Evolutionary conservation across 306 rosid genomes (phyloP).

Genomic region (Castanea crenata): DNA sequence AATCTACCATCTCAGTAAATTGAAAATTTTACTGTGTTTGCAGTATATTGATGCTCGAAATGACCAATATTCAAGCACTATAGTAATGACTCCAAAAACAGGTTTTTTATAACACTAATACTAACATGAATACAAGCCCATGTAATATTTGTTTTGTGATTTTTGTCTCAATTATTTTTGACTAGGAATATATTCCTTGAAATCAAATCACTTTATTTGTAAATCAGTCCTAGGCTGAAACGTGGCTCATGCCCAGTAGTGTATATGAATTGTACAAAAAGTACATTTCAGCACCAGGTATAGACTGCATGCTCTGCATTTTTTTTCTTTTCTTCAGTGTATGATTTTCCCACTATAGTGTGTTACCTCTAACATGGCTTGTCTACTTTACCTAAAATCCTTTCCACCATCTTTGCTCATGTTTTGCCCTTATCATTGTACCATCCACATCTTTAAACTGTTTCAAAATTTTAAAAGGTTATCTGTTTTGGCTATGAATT

Average conservation of each 20-base stretch:
- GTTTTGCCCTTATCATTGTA: conserved; percentile 1
- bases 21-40: too few relatives aligned
- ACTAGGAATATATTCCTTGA: conserved; percentile 43
- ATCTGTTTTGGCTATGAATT: not conserved
- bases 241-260: conserved; percentile 26
- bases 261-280: conserved; percentile 17
- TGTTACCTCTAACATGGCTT: not conserved
- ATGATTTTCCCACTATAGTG: conserved; percentile 11
- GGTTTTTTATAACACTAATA: too few relatives aligned
- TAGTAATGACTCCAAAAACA: conserved; percentile 4
- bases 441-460: not conserved
- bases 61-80: conserved; percentile 35
- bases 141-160: not conserved
- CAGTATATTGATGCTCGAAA: too few relatives aligned
- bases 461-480: too few relatives aligned
- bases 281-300: conserved; percentile 30
- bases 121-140: too few relatives aligned
- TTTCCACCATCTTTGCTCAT: not conserved
- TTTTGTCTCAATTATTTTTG: conserved; percentile 27
- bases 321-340: not conserved
- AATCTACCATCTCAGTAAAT: too few relatives aligned
- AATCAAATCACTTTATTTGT: conserved; percentile 35
- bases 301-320: not conserved
- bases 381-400: not conserved
- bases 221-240: conserved; percentile 20